Evolutionary conservation across 1,139 yeast species (phyloP), one percentile per base, ranked within the genome.

Genomic region (Hyphopichia buzzinii): DNA sequence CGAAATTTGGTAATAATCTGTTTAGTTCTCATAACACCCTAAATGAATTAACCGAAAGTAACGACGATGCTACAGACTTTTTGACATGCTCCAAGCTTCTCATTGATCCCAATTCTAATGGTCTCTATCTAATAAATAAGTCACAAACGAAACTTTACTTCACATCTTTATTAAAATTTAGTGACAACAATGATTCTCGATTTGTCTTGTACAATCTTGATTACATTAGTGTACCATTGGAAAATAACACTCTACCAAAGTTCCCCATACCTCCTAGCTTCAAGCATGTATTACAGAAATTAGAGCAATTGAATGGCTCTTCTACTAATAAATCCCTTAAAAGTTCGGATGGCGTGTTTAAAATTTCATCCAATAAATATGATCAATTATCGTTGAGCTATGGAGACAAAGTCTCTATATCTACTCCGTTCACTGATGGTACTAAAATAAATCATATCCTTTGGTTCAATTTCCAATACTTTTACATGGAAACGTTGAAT

Each of bases 401-500:
- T 41, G 70, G 68, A 1, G 55, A 55, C 30, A 40, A 54, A 25
- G 28, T 66, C 5, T 53, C 72, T 1, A 46, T 71, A 4, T 68
- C 75, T 0, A 70, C 74, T 1, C 73, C 75, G 1, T 53, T 45
- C 29, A 47, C 49, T 2, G 52, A 56, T 1, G 56, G 55, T 7
- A 47, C 44, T 14, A 56, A 56, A 25, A 43, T 50, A 10, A 62
- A 64, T 41, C 75, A 70, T 39, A 47, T 64, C 4, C 43, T 69
- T 11, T 71, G 77, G 77, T 69, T 58, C 43, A 64, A 64, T 40
- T 68, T 67, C 38, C 55, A 54, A 28, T 63, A 65, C 41, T 59
- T 57, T 41, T 59, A 55, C 30, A 48, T 61, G 38, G 72, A 64
- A 27, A 40, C 59, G 2, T 50, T 67, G 39, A 67, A 67, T 37